Percentiles rank a stretch among this genome's conserved stretches.
Conservation (phyloP, 768 basidiomycete genomes). For the Clathrus columnatus region DNA sequence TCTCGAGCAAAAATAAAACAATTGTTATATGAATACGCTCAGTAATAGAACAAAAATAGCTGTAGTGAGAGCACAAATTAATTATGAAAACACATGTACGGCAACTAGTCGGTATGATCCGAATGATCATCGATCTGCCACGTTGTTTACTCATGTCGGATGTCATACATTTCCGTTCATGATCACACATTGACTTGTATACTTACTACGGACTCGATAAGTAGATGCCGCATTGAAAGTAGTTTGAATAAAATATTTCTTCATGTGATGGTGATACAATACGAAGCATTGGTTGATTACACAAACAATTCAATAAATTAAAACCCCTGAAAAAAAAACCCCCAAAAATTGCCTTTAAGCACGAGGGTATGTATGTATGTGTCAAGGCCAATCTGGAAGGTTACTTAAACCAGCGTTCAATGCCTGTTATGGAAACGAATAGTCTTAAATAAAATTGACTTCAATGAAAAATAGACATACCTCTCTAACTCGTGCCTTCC, state of each 20-base stretch:
- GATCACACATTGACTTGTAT: too few species aligned
- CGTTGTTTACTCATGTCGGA: neutral
- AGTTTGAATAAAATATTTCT: too few species aligned
- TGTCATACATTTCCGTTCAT: too few species aligned
- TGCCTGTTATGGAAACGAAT: constrained; percentile 23
- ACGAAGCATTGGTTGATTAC: too few species aligned
- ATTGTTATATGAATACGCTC: too few species aligned
- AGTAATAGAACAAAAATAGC: neutral
- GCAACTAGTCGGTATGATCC: neutral
- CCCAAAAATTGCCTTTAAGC: neutral
- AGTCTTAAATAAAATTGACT: neutral
- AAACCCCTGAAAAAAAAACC: neutral
- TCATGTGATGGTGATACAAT: too few species aligned
- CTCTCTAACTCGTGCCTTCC: constrained; percentile 69
- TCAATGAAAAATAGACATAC: neutral
- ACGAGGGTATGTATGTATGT: neutral
- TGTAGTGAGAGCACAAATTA: neutral
- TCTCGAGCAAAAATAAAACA: too few species aligned
- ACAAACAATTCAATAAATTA: neutral
- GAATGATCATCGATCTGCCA: neutral
- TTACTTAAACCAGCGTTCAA: constrained; percentile 64
- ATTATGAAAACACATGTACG: too few species aligned
- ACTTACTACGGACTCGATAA: too few species aligned
- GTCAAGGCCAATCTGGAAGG: constrained; percentile 64
- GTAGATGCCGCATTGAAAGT: too few species aligned